Base-by-base conservation (phyloP, 148 eudicot species). In the Heliosperma pusillum region DNA sequence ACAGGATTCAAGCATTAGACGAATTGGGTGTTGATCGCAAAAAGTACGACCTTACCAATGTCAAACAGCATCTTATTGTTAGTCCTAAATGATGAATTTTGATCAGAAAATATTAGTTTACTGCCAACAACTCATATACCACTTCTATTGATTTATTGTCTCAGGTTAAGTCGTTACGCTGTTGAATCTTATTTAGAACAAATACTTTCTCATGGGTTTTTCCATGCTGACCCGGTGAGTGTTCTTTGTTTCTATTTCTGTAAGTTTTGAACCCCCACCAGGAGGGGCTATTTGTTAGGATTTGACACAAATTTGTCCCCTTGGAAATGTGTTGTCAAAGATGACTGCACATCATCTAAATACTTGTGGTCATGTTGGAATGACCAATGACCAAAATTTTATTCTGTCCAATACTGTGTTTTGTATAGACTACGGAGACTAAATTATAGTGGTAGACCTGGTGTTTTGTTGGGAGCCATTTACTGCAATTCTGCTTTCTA, bases 221-320 rank as follows among this genome's bases (percentile, higher is more conserved):
- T 94, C 85, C 98, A 94, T 84, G 98, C 98, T 72, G 98, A 94
- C 77, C 98, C 98, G 58, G 98, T 94, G 79, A 87, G 98, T 85
- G 75, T 61, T 65, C 71, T 19, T 29, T 45, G 53, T 55, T 47
- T 19, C 26, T 63, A 59, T 22, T 71, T 44, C 40, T 17, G 16
- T 20, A 73, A 53, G 55, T 47, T 63, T 29, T 13, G 3, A 50
- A 50, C 12, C 55, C 19, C 10, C 9, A 7, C 10, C 9, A 7
- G 29, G 15, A 53, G 1, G 11, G 33, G 1, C 52, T n/a, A 10
- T 7, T 47, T 58, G 58, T 20, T 17, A 29, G 62, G 2, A 9
- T 27, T 30, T 53, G 3, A 22, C 57, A 69, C 30, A 24, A 7
- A 25, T 13, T 22, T 69, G n/a, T 1, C 33, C 21, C 29, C 21